These are phyloP conservation scores for Hippophae rhamnoides DNA, from an alignment of 306 rosid species.

Conservation along the genomic window DNA sequence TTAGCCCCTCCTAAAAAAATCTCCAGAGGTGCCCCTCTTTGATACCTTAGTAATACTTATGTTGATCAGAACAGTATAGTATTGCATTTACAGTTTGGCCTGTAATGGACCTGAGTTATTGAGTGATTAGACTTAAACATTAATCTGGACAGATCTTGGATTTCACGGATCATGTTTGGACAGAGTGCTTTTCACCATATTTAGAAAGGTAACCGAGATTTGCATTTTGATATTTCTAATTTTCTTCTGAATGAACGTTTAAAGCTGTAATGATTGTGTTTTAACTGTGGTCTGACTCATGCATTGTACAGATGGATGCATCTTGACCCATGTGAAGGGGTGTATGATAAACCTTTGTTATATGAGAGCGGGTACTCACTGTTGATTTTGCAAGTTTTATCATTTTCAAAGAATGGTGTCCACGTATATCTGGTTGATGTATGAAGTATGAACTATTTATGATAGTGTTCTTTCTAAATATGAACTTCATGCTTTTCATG, in stretches of 20 bases:
- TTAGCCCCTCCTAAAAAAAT: too few species aligned
- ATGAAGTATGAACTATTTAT: constrained; percentile 15
- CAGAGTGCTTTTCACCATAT: constrained; percentile 75
- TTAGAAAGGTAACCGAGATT: constrained; percentile 55
- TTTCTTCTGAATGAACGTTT: background rate
- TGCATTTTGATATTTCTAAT: constrained; percentile 3
- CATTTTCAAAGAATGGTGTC: constrained; percentile 5
- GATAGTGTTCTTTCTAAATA: background rate
- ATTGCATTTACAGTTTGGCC: too few species aligned
- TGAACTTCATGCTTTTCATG: constrained; percentile 9
- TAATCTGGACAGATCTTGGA: constrained; percentile 50
- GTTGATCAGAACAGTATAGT: too few species aligned
- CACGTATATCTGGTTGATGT: constrained; percentile 5
- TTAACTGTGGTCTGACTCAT: constrained; percentile 18
- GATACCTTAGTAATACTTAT: too few species aligned
- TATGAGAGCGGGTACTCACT: constrained; percentile 76
- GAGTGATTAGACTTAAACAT: background rate
- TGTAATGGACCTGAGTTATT: background rate
- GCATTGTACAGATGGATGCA: constrained; percentile 82
- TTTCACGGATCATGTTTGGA: constrained; percentile 90
- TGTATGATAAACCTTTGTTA: constrained; percentile 75
- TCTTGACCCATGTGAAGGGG: constrained; percentile 90
- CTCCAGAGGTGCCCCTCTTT: too few species aligned
- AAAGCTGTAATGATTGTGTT: constrained; percentile 5
- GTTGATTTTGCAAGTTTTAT: constrained; percentile 10